Evolutionary conservation across 129 eudicot genomes (phyloP).

Genomic region (Flaveria sonorensis): DNA sequence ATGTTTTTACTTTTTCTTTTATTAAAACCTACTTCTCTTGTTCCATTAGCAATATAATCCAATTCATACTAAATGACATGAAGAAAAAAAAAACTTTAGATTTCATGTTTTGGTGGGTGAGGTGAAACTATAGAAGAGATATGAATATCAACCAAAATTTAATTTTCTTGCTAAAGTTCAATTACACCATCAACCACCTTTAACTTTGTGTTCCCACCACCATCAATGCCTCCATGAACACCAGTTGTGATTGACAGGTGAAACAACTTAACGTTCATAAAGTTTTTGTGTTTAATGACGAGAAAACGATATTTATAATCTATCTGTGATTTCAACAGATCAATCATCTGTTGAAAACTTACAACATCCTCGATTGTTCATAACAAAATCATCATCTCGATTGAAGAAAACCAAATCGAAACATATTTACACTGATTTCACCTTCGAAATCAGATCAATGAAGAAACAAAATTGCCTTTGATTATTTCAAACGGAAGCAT

Average conservation of each 20-base stretch:
- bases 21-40: too few species aligned
- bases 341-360: too few species aligned
- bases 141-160: too few species aligned
- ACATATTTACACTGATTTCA: background rate
- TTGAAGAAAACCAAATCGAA: background rate
- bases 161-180: too few species aligned
- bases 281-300: background rate
- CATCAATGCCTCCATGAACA: background rate
- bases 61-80: too few species aligned
- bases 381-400: background rate
- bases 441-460: background rate
- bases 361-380: too few species aligned
- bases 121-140: too few species aligned
- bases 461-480: constrained; percentile 14
- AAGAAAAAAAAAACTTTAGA: too few species aligned
- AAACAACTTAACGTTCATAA: background rate
- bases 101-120: too few species aligned
- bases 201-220: background rate
- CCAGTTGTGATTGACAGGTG: background rate
- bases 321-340: too few species aligned
- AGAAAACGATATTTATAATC: background rate
- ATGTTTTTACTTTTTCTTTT: too few species aligned
- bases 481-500: constrained; percentile 38
- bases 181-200: background rate
- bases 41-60: too few species aligned